Evolutionary conservation across 2,329 filamentous ascomycete genomes (phyloP).

Genomic region (Pyricularia sp.): DNA sequence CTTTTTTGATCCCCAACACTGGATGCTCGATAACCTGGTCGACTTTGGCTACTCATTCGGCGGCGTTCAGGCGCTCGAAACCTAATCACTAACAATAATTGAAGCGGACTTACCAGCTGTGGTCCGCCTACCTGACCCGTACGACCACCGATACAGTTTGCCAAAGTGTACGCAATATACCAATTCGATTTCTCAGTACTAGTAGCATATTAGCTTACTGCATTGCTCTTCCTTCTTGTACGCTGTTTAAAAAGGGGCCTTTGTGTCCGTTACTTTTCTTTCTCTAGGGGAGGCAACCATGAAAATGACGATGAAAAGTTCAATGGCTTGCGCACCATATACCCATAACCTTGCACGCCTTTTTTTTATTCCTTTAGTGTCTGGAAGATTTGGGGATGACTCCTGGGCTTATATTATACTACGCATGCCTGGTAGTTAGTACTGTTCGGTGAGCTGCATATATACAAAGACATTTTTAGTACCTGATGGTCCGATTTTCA

Average conservation of each 20-base stretch:
- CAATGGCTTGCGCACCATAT: neutral
- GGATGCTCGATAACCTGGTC: constrained; percentile 79
- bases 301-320: neutral
- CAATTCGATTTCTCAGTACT: neutral
- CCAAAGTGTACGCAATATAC: neutral
- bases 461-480: neutral
- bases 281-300: neutral
- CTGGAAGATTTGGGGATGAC: neutral
- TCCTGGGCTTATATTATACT: neutral
- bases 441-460: neutral
- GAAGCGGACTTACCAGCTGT: neutral
- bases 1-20: constrained; percentile 84
- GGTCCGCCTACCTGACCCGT: neutral
- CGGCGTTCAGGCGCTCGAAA: constrained; percentile 1
- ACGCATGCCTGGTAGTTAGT: neutral
- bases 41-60: constrained; percentile 55
- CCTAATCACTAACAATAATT: neutral
- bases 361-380: neutral
- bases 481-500: neutral
- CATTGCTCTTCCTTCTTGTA: neutral
- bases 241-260: neutral
- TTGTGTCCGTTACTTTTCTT: neutral
- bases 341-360: neutral
- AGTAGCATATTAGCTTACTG: neutral
- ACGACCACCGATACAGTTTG: neutral